Evolutionary conservation across 345 rosid species (phyloP).

Genomic region (Populus pruinosa): DNA sequence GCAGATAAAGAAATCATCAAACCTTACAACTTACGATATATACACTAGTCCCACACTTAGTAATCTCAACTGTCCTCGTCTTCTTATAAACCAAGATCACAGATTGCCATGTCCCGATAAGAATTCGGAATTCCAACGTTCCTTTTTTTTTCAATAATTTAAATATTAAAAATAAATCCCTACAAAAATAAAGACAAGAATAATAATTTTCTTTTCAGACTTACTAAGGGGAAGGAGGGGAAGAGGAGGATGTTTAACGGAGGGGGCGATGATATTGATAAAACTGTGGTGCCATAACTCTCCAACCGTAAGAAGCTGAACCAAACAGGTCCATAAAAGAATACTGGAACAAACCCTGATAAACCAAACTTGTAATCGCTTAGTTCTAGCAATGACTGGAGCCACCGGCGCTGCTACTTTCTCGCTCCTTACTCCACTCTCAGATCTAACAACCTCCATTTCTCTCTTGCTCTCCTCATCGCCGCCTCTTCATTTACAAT

Average conservation of each 20-base stretch:
- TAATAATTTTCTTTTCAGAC: slow-evolving; percentile 39
- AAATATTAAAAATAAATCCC: neutral
- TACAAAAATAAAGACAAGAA: neutral
- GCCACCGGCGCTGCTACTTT: slow-evolving; percentile 36
- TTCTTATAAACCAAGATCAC: slow-evolving; percentile 1
- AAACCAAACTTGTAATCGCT: slow-evolving; percentile 78
- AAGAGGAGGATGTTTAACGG: slow-evolving; percentile 19
- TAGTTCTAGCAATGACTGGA: slow-evolving; percentile 57
- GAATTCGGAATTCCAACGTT: neutral
- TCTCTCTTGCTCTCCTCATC: slow-evolving; percentile 34
- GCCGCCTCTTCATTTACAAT: slow-evolving; percentile 51
- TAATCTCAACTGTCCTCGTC: neutral
- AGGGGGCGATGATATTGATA: slow-evolving; percentile 50
- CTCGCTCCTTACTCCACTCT: slow-evolving; percentile 52
- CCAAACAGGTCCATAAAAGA: slow-evolving; percentile 95
- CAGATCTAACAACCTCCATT: slow-evolving; percentile 93
- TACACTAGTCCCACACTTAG: neutral
- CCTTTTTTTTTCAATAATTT: neutral
- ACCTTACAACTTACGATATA: neutral
- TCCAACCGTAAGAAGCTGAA: slow-evolving; percentile 80
- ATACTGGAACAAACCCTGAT: slow-evolving; percentile 82
- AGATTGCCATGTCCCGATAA: neutral
- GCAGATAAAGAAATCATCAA: neutral
- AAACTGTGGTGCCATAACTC: slow-evolving; percentile 79
- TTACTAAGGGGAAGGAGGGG: slow-evolving; percentile 42